phyloP scores from a whole-genome alignment of 2,329 filamentous ascomycete genomes.

The Neodidymelliopsis sp. region DNA sequence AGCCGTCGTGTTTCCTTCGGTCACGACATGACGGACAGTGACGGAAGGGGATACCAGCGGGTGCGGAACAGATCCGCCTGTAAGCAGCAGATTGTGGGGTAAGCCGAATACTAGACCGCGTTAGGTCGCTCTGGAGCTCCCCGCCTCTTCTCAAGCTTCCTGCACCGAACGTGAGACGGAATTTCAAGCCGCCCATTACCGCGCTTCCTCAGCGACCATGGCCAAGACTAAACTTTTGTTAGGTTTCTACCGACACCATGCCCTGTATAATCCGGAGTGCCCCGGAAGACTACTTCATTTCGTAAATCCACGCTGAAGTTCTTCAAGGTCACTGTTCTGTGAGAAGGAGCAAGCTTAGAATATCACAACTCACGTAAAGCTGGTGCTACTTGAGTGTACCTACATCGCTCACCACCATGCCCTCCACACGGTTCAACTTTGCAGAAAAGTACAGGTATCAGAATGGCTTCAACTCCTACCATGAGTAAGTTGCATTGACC shows the following conservation, averaged over 20 bases:
- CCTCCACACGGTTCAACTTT: slow-evolving; percentile 67
- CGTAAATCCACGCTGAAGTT: no score
- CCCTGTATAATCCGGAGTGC: slow-evolving; percentile 2
- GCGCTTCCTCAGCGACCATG: slow-evolving; percentile 27
- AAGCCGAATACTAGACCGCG: slow-evolving; percentile 21
- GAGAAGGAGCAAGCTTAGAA: no score
- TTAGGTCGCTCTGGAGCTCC: slow-evolving; percentile 12
- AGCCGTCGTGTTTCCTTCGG: slow-evolving; percentile 12
- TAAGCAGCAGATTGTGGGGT: slow-evolving; percentile 33
- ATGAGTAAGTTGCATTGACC: slow-evolving; percentile 67
- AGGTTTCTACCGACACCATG: no score
- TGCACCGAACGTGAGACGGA: slow-evolving; percentile 24
- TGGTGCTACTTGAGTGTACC: slow-evolving; percentile 34
- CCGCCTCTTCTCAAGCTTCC: slow-evolving; percentile 23
- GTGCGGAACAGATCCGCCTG: slow-evolving; percentile 37
- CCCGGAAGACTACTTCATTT: slow-evolving; percentile 1
- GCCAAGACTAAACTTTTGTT: slow-evolving; percentile 17
- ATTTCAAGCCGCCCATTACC: slow-evolving; percentile 43
- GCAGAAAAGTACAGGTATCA: slow-evolving; percentile 78
- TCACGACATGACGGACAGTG: slow-evolving; percentile 30
- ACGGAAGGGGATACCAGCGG: slow-evolving; percentile 34
- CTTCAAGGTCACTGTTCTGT: no score
- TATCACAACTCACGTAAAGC: no score
- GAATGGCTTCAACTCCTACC: slow-evolving; percentile 78
- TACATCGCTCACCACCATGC: slow-evolving; percentile 60